Base-by-base conservation (phyloP, 2,329 filamentous ascomycete genomes). In the Calonectria hawksworthii region DNA sequence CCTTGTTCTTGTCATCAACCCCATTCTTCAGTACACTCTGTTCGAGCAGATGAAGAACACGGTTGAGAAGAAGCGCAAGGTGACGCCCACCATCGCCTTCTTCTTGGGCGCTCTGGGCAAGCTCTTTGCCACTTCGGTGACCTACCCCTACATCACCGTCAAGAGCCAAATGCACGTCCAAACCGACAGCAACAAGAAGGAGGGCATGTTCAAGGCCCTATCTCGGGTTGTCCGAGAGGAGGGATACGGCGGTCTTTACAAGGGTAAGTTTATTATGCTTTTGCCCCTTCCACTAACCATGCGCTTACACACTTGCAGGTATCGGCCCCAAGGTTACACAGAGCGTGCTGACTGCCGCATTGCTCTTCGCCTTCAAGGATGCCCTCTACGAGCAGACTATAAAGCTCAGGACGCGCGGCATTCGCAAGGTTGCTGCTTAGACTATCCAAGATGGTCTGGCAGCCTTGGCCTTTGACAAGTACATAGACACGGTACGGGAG, bases 81-180 rank as follows among this genome's bases (percentile, higher is more conserved):
- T 99, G 72, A 98, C 95, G 0, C 95, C 96, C 1, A 93, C 92
- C 70, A 92, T 98, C 79, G 96, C 95, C 65, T 99, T 99, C 86
- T 92, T 97, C 83, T 90, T 99, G 3, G 97, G 97, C 76, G 97
- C 97, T 2, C 84, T 99, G 38, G 96, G 97, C 85, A 99, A 99
- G 90, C 90, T 99, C 77, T 93, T 98, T 75, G 97, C 97, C 30
- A 99, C 97, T 3, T 93, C 90, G 75, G 94, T 99, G 82, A 99
- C 97, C 8, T 99, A 99, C 86, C 97, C 97, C 14, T 99, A 99
- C 85, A 99, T 99, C 85, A 99, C 97, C 6, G 94, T 99, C 82
- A 99, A 99, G 93, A 98, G 96, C 86, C 92, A 95, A 84, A 98
- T 98, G 92, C 97, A 99, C 85, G 95, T 99, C 75, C 95, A 96